These are phyloP conservation scores for Cucumis melo DNA, from an alignment of 306 rosid species.

Conservation along the genomic window DNA sequence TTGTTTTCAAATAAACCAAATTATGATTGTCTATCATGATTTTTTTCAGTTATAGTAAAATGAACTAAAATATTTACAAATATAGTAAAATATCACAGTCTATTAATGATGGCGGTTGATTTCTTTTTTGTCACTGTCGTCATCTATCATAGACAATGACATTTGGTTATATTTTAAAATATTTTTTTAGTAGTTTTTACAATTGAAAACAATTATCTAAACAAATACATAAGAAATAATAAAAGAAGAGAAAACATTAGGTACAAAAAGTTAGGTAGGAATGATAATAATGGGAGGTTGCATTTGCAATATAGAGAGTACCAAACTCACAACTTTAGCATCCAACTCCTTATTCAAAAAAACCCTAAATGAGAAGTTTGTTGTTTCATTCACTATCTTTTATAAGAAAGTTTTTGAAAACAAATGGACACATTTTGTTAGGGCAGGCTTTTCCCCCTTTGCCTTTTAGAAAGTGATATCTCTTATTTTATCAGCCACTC, in stretches of 20 bases:
- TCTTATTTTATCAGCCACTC: background rate
- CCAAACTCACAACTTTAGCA: slow-evolving; percentile 8
- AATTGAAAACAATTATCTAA: too few relatives aligned
- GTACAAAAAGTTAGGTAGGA: slow-evolving; percentile 6
- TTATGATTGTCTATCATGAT: too few relatives aligned
- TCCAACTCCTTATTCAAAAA: slow-evolving; percentile 1
- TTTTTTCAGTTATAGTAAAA: too few relatives aligned
- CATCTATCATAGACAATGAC: too few relatives aligned
- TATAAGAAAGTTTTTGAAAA: background rate
- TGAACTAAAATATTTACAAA: too few relatives aligned
- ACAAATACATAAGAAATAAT: too few relatives aligned
- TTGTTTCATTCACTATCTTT: background rate
- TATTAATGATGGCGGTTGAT: too few relatives aligned
- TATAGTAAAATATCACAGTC: too few relatives aligned
- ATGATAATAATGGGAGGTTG: slow-evolving; percentile 1
- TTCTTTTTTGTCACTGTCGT: too few relatives aligned
- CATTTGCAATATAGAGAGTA: slow-evolving; percentile 6
- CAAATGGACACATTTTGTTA: background rate
- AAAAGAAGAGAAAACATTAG: background rate
- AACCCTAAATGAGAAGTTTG: slow-evolving; percentile 3
- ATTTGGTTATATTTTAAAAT: too few relatives aligned
- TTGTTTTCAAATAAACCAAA: too few relatives aligned
- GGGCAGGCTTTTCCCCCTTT: background rate
- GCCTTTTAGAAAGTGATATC: background rate
- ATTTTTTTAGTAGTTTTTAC: too few relatives aligned